These are phyloP conservation scores for Rhizophagus clarus DNA, from an alignment of 192 early-diverging fungal species.

Conservation along the genomic window DNA sequence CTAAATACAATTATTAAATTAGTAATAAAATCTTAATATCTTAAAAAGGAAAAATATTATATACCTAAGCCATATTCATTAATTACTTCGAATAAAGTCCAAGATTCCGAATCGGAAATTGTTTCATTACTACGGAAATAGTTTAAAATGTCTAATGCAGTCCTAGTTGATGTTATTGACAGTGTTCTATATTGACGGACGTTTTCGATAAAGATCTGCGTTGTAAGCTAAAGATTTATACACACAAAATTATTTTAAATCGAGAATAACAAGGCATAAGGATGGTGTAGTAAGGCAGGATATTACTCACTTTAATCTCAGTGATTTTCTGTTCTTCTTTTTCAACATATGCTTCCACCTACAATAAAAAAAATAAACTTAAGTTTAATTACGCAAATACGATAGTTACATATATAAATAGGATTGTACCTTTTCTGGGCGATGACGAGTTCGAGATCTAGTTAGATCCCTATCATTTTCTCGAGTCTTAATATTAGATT, in stretches of 20 bases:
- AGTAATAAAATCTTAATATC: constrained; percentile 3
- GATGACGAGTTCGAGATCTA: background rate
- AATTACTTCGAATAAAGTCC: constrained; percentile 92
- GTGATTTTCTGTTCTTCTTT: background rate
- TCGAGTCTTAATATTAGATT: constrained; percentile 3
- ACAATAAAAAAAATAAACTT: background rate
- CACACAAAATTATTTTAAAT: background rate
- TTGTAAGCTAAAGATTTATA: constrained; percentile 52
- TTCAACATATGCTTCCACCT: background rate
- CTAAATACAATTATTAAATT: constrained; percentile 39
- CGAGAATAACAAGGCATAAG: background rate
- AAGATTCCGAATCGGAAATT: constrained; percentile 58
- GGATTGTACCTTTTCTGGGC: background rate
- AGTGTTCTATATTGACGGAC: constrained; percentile 76
- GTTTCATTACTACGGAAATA: constrained; percentile 45
- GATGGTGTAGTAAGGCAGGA: background rate
- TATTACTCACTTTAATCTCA: background rate
- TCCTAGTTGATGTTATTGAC: constrained; percentile 72
- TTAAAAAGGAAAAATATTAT: background rate
- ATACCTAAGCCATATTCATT: constrained; percentile 79
- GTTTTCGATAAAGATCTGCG: constrained; percentile 89
- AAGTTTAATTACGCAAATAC: background rate
- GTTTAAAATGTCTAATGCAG: constrained; percentile 71
- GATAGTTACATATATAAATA: background rate
- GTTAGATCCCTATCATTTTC: background rate